phyloP scores from a whole-genome alignment of 371 early-diverging fungal species.

The Entomophthora muscae region DNA sequence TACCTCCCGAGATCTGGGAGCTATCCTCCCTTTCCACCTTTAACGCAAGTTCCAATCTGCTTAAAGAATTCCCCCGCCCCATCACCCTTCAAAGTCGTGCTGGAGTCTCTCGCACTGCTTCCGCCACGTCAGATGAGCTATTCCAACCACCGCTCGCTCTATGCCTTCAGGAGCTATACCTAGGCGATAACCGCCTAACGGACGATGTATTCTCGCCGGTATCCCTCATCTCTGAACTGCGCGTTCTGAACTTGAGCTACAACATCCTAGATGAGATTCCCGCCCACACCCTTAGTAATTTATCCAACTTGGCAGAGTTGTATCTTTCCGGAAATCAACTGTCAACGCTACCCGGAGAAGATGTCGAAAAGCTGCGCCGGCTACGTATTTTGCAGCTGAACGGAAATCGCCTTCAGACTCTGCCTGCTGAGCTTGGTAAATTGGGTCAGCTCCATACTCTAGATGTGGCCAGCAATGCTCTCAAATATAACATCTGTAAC shows the following conservation, averaged over 20 bases:
- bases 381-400: constrained; percentile 64
- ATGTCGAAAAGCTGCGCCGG: constrained; percentile 50
- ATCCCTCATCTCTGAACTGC: constrained; percentile 47
- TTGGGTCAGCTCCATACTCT: constrained; percentile 48
- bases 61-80: constrained; percentile 34
- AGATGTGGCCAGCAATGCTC: constrained; percentile 71
- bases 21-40: constrained; percentile 41
- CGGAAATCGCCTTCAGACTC: constrained; percentile 72
- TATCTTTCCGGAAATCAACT: constrained; percentile 75
- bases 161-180: constrained; percentile 35
- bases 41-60: constrained; percentile 60
- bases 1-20: constrained; percentile 78
- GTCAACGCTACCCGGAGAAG: constrained; percentile 67
- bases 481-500: constrained; percentile 85
- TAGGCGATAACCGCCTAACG: constrained; percentile 71
- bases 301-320: constrained; percentile 42
- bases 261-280: constrained; percentile 72
- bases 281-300: constrained; percentile 22
- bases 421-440: constrained; percentile 85
- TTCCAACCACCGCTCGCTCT: constrained; percentile 34
- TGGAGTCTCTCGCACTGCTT: background rate
- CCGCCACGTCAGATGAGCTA: constrained; percentile 11
- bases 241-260: constrained; percentile 60
- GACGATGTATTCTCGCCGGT: constrained; percentile 67
- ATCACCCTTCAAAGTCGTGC: background rate